Conservation (phyloP, 2,329 filamentous ascomycete genomes). For the Arthrobotrys conoides region DNA sequence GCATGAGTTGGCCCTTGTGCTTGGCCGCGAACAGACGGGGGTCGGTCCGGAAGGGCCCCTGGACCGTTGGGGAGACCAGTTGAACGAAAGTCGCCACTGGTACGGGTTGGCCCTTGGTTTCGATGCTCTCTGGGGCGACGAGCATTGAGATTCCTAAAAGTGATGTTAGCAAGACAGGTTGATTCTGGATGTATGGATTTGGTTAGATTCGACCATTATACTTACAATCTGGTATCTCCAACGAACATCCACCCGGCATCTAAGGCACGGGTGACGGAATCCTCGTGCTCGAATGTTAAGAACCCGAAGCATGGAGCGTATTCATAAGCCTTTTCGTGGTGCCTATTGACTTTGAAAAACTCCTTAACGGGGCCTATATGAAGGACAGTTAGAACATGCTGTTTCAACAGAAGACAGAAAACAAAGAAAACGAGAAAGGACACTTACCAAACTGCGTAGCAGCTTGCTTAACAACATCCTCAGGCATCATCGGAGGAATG, state of each 20-base stretch:
- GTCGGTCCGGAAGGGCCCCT: slow-evolving; percentile 34
- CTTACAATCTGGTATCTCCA: slow-evolving; percentile 47
- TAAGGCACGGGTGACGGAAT: slow-evolving; percentile 41
- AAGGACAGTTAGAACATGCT: neutral
- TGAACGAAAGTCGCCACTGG: slow-evolving; percentile 21
- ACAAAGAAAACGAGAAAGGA: neutral
- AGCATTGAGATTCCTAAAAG: slow-evolving; percentile 43
- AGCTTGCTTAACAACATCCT: slow-evolving; percentile 53
- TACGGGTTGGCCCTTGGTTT: slow-evolving; percentile 18
- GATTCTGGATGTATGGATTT: neutral
- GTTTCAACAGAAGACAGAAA: neutral
- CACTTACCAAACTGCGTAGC: slow-evolving; percentile 53
- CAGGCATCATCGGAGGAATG: slow-evolving; percentile 60
- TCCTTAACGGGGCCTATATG: slow-evolving; percentile 47
- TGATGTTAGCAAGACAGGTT: neutral
- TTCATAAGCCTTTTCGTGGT: slow-evolving; percentile 53
- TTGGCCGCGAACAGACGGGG: slow-evolving; percentile 32
- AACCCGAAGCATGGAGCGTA: slow-evolving; percentile 53
- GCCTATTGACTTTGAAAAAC: slow-evolving; percentile 54
- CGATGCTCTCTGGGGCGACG: slow-evolving; percentile 46
- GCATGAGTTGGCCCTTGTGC: slow-evolving; percentile 24
- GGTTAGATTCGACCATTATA: neutral
- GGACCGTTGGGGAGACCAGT: slow-evolving; percentile 22
- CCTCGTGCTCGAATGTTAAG: slow-evolving; percentile 53
- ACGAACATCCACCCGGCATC: slow-evolving; percentile 34